phyloP scores from a whole-genome alignment of 2,329 filamentous ascomycete genomes.

The Aspergillus persii region DNA sequence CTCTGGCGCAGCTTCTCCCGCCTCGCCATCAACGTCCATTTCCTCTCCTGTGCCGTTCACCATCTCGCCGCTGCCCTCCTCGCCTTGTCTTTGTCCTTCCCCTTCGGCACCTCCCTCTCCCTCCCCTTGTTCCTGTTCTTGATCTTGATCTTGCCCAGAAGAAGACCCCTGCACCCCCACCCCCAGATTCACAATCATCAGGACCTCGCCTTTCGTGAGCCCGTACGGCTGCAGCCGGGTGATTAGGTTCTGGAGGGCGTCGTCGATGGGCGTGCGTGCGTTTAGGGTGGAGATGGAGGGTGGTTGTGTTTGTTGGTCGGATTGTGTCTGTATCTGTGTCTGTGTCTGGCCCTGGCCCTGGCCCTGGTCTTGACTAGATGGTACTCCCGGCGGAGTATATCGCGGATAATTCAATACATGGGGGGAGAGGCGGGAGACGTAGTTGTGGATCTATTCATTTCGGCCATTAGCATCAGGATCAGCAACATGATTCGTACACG shows the following conservation, averaged over 20 bases:
- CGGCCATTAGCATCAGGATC: not conserved
- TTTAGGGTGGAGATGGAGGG: conserved; percentile 11
- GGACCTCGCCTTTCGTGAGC: conserved; percentile 47
- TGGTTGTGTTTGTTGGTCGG: not conserved
- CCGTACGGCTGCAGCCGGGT: conserved; percentile 37
- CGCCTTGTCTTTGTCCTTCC: conserved; percentile 12
- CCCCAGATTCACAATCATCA: conserved; percentile 48
- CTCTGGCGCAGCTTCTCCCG: conserved; percentile 13
- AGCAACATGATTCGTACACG: no score
- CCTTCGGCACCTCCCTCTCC: conserved; percentile 6
- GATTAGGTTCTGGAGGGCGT: conserved; percentile 38
- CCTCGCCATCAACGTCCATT: conserved; percentile 12
- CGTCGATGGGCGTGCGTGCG: conserved; percentile 35
- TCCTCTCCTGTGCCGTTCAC: conserved; percentile 7
- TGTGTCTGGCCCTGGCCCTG: not conserved
- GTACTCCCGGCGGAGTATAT: conserved; percentile 20
- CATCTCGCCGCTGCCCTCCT: conserved; percentile 16
- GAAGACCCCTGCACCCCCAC: conserved; percentile 29
- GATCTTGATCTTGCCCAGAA: no score
- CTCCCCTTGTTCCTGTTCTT: conserved; percentile 2
- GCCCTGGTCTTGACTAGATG: no score
- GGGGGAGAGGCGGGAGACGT: conserved; percentile 39
- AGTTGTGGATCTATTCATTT: conserved; percentile 39
- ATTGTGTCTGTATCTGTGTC: not conserved
- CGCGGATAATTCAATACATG: conserved; percentile 40